A percentile compares a stretch with the other conserved stretches of the same genome.
These are phyloP conservation scores for Paramyrothecium roridum DNA, from an alignment of 2,329 filamentous ascomycete genomes.

Conservation along the genomic window DNA sequence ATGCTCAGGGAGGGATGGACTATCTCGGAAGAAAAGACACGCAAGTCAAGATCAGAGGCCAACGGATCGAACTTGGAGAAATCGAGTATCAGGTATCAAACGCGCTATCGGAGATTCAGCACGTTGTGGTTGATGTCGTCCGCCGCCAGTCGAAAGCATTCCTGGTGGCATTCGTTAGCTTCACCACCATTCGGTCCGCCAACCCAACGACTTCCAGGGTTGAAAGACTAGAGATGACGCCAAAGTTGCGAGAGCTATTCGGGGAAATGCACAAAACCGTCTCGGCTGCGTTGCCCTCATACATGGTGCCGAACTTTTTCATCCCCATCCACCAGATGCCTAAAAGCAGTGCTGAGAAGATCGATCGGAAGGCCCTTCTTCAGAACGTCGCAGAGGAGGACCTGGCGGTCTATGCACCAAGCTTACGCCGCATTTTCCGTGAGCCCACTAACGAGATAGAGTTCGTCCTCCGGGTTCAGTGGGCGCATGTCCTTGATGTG, in stretches of 20 bases:
- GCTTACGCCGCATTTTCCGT: not conserved
- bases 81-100: slow-evolving; percentile 11
- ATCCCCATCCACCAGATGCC: slow-evolving; percentile 8
- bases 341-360: slow-evolving; percentile 8
- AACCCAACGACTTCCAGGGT: slow-evolving; percentile 7
- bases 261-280: slow-evolving; percentile 6
- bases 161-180: not conserved
- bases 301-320: slow-evolving; percentile 19
- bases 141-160: not conserved
- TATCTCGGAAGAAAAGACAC: slow-evolving; percentile 20
- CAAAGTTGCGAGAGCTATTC: not conserved
- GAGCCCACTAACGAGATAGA: slow-evolving; percentile 1
- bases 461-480: slow-evolving; percentile 1
- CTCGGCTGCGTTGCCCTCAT: slow-evolving; percentile 5
- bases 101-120: not conserved
- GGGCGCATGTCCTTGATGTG: slow-evolving; percentile 7
- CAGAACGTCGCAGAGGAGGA: slow-evolving; percentile 2
- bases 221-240: not conserved
- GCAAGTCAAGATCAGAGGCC: slow-evolving; percentile 39
- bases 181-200: not conserved
- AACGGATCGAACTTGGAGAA: slow-evolving; percentile 42
- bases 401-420: slow-evolving; percentile 1
- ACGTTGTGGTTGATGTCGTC: not conserved
- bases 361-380: slow-evolving; percentile 7
- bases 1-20: not conserved